Base-by-base conservation (phyloP, 768 basidiomycete species). In the Leucocoprinus leucothites region DNA sequence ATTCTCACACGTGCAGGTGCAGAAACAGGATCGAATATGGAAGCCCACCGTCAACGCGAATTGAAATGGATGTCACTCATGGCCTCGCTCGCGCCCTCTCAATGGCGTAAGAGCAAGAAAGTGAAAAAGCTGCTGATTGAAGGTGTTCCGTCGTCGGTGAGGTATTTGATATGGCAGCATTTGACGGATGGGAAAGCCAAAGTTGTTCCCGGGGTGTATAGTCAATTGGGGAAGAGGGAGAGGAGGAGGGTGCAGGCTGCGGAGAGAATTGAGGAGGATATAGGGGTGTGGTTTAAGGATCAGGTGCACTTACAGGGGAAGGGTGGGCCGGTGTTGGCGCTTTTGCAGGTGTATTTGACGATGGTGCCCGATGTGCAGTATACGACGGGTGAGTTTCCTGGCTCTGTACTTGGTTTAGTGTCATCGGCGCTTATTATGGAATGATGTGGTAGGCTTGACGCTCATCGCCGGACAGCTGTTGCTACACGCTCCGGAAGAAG, bases 321-420 rank as follows among this genome's bases (percentile, higher is more conserved):
- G 22, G 75, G 80, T 41, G 79, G 82, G 2, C 78, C 86, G 0
- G 68, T 91, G 8, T 68, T 80, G 21, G 78, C 80, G 5, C 61
- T 89, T 18, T 58, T 86, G 2, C 86, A 89, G 58, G 89, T 89
- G 9, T 93, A 91, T 67, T 67, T 93, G 42, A 81, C 79, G 16
- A 92, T 94, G 91, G 91, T 93, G 0, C 91, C 91, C 0, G 91
- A 94, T 63, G 76, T 91, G 18, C 79, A 77, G 48, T 94, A 93
- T 62, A 72, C 70, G 13, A 74, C 69, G 38, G 89, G 90, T 89
- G 57, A 34, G 69, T 69, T 46, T 26, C 31, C 58, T 16, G 3
- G 28, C 51, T 3, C 31, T 11, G 6, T 31, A 5, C 1, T 61
- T 41, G 47, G 24, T 11, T 11, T 5, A 1, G 3, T 19, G 47